Evolutionary conservation across 148 eudicot species (phyloP), one percentile per base, ranked within the genome.

Genomic region (Drosera capensis): DNA sequence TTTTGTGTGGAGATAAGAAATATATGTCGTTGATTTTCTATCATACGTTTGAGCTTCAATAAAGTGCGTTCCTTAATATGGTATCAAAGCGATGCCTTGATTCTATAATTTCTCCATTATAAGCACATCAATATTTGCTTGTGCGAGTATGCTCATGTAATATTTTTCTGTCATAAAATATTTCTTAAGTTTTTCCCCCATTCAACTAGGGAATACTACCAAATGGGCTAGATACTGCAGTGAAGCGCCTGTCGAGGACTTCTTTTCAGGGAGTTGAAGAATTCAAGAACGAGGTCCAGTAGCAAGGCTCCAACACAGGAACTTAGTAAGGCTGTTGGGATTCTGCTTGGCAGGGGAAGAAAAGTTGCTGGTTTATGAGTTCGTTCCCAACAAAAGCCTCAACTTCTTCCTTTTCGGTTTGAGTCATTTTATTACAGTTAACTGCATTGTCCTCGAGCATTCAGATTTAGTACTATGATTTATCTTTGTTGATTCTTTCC

Each of bases 241-340:
- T 52, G 5, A 60, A 60, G 43, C 52, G 65, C 16, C 22, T 60
- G 24, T 38, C 58, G 18, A 23, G 46, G 14, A 52, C 19, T 18
- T 60, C 58, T 14, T n/a, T 20, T 1, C 42, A 60, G 24, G 64
- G 57, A 1, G 45, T 17, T 23, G 19, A 16, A 23, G 48, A 60
- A 29, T 60, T 60, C 41, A 60, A 53, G 42, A 60, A 46, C n/a
- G 65, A 60, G 58, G 58, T 41, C 15, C 2, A 14, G 23, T 46
- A 15, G 52, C 58, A 28, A 60, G 34, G 43, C 65, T 53, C 18
- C 65, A 52, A 16, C 65, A 60, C 41, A 46, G 40, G 36, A 60
- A 60, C 14, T 29, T 60, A 40, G 64, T 60, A 15, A 60, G 50
- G 28, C 24, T 60, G n/a, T n/a, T n/a, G n/a, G n/a, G n/a, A n/a